Evolutionary conservation across 768 basidiomycete genomes (phyloP), one percentile per base, ranked within the genome.

Genomic region (Wakefieldia striispora): DNA sequence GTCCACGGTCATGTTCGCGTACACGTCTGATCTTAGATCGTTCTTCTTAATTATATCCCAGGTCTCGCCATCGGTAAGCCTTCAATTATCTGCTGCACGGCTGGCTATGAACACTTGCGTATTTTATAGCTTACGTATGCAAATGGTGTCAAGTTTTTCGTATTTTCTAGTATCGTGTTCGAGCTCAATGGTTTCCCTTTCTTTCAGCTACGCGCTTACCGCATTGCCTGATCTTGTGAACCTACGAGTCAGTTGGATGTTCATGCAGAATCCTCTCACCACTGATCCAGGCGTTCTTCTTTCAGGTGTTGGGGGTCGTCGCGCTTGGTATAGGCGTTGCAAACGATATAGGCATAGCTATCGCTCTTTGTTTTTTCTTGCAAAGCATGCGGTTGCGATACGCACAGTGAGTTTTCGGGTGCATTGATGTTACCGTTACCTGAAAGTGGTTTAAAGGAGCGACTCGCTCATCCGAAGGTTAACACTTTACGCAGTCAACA

Each of bases 401-500:
- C 50, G 57, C 65, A 46, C 63, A 68, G 81, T 75, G 57, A 27
- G 71, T 63, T 34, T 46, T 24, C 38, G 6, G 27, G 10, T 37
- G 16, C 6, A 19, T 23, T 17, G 10, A 33, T 16, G 14, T 16
- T 12, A 6, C 13, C 6, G 14, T 33, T 33, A 16, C 6, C 13
- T 33, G 6, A 16, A 16, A 16, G 7, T 16, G 14, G 31, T 24
- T 1, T 13, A 2, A 58, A 84, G 82, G 44, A 74, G 77, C 24
- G 75, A 84, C 61, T 73, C 79, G 1, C 65, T 84, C n/a, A 75
- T 85, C 31, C 81, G 78, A 51, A 72, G 58, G 3, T 65, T 86
- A 26, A 80, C 71, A 8, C 57, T 81, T n/a, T 83, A 83, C 50
- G 82, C 83, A 14, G 66, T 86, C 36, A 83, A 80, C 52, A 85